Evolutionary conservation across 768 basidiomycete genomes (phyloP), one percentile per base, ranked within the genome.

Genomic region (Collybia sordida): DNA sequence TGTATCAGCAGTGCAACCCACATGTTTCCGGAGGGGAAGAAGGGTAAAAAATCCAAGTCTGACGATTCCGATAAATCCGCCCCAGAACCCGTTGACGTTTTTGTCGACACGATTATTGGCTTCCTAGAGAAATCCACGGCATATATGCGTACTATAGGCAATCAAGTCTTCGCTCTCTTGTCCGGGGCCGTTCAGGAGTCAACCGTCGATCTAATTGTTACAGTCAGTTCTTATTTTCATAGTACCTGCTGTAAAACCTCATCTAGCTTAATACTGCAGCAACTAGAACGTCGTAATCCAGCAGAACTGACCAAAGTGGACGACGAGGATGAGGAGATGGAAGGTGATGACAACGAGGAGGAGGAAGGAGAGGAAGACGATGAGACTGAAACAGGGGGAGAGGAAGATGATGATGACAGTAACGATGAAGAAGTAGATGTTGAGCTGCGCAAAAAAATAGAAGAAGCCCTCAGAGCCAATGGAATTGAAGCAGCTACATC

Each of bases 51-150:
- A 55, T 54, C 64, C 15, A 72, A 69, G 52, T 60, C 59, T 34
- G 62, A 59, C 50, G 64, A 69, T 38, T 45, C 60, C 31, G 74
- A 74, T 12, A 73, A 73, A 7, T 31, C 55, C 8, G 71, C 70
- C 3, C 73, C 78, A 1, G 79, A 80, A 42, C 85, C 93, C 1
- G 82, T 95, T 47, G 93, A 97, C 53, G 68, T 93, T 38, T 76
- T 98, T 35, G 84, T 95, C 27, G 94, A 98, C 62, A 78, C 80
- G n/a, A 82, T 98, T 43, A 90, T 99, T 42, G 92, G 92, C 5
- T 87, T 90, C 61, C 69, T 99, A 31, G 93, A 98, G 64, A 81
- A 87, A 50, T 85, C 86, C 2, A 88, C 86, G 4, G 81, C 85
- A 35, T 95, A 88, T 64, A 77, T 89, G 69, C 85, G 93, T 25